Evolutionary conservation across 805 yeast species (phyloP).

Genomic region (Helenozyma rhizophorensis): DNA sequence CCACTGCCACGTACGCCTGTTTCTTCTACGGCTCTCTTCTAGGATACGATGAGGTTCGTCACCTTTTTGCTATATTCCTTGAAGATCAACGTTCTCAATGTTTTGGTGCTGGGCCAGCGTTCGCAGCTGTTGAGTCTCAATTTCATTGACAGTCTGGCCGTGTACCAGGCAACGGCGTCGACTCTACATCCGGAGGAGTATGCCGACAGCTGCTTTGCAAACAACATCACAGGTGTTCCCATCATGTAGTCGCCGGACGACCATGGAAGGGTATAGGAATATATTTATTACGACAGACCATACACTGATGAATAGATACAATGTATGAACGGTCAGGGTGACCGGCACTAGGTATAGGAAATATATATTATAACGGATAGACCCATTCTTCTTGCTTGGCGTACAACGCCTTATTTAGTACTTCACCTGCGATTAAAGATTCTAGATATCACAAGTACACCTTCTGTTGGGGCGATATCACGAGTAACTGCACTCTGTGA

Average conservation of each 20-base stretch:
- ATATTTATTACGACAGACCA: no score
- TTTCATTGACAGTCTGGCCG: slow-evolving; percentile 29
- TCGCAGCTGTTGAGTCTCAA: slow-evolving; percentile 27
- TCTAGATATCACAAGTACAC: no score
- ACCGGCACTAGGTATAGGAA: no score
- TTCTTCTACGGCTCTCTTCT: not conserved
- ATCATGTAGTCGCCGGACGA: slow-evolving; percentile 6
- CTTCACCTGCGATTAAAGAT: no score
- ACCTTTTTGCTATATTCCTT: slow-evolving; percentile 30
- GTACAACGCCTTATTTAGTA: no score
- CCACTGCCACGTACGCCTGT: no score
- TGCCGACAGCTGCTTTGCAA: slow-evolving; percentile 20
- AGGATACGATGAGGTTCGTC: slow-evolving; percentile 33
- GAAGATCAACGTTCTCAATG: slow-evolving; percentile 34
- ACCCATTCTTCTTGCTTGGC: no score
- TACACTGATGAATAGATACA: no score
- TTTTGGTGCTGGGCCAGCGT: slow-evolving; percentile 31
- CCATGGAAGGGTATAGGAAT: no score
- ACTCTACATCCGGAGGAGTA: slow-evolving; percentile 22
- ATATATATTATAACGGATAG: no score
- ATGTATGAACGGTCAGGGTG: no score
- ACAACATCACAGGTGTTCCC: slow-evolving; percentile 33
- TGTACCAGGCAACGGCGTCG: slow-evolving; percentile 24
- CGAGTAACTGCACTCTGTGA: not conserved
- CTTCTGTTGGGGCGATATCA: no score